Percentiles rank a stretch among this genome's conserved stretches.
Conservation (phyloP, 345 rosid species). For the Ceriops zippeliana region DNA sequence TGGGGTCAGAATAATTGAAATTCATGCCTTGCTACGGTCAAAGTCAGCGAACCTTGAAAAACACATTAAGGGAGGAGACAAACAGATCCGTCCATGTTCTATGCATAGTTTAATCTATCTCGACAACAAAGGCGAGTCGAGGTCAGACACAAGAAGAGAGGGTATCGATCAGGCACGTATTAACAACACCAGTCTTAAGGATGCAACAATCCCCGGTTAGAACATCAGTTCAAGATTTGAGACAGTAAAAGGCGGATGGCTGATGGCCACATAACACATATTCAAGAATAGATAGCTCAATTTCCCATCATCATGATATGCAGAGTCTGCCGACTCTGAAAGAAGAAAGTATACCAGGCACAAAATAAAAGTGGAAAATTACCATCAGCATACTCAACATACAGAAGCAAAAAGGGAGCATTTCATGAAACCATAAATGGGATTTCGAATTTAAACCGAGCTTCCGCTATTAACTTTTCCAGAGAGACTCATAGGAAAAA, state of each 20-base stretch:
- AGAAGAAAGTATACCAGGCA: neutral
- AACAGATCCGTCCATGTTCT: neutral
- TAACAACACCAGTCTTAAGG: slow-evolving; percentile 8
- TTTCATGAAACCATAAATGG: neutral
- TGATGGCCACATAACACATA: neutral
- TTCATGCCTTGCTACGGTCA: neutral
- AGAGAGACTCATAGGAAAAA: neutral
- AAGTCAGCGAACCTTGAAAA: neutral
- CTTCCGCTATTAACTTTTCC: neutral
- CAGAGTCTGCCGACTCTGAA: neutral
- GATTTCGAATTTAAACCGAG: neutral
- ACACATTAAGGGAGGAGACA: neutral
- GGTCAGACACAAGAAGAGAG: too few species aligned
- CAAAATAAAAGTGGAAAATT: neutral
- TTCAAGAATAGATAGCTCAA: neutral
- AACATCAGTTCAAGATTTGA: neutral
- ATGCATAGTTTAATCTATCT: neutral
- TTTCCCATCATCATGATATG: neutral
- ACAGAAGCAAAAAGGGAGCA: neutral
- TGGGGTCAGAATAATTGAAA: neutral
- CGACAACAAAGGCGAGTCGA: neutral
- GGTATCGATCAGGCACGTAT: neutral
- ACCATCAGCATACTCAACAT: neutral
- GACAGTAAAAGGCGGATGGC: neutral
- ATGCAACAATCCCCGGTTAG: slow-evolving; percentile 15